These are phyloP conservation scores for Zymoseptoria pseudotritici DNA, from an alignment of 2,329 filamentous ascomycete species.

Conservation along the genomic window DNA sequence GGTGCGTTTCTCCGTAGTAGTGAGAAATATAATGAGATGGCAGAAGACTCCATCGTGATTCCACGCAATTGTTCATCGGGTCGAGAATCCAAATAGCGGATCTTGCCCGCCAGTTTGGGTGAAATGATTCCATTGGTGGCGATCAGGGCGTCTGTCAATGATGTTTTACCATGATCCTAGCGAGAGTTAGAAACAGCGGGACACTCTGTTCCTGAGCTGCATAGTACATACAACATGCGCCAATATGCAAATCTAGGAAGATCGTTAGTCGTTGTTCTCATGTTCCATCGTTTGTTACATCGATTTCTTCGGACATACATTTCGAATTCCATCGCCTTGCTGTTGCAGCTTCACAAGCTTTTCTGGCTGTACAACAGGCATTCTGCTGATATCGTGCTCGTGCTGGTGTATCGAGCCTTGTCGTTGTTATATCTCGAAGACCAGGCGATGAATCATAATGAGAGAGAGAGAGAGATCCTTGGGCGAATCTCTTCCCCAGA, in stretches of 20 bases:
- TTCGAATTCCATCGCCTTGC: slow-evolving; percentile 81
- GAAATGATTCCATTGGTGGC: slow-evolving; percentile 99
- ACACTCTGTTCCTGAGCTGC: not conserved
- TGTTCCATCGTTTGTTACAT: slow-evolving; percentile 12
- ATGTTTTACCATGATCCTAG: slow-evolving; percentile 94
- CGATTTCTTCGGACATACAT: slow-evolving; percentile 52
- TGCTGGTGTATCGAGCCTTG: not conserved
- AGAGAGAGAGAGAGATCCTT: not conserved
- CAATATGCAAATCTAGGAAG: slow-evolving; percentile 68
- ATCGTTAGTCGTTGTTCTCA: slow-evolving; percentile 12
- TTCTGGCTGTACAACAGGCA: slow-evolving; percentile 88
- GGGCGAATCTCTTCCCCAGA: not conserved
- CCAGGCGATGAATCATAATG: not conserved
- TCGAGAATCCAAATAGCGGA: slow-evolving; percentile 91
- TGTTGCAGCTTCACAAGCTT: slow-evolving; percentile 86
- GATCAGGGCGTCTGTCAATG: slow-evolving; percentile 88
- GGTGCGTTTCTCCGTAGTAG: slow-evolving; percentile 70
- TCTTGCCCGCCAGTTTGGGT: slow-evolving; percentile 92
- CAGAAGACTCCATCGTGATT: slow-evolving; percentile 99
- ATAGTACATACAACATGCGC: slow-evolving; percentile 67
- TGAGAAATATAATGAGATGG: slow-evolving; percentile 93
- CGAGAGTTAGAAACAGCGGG: slow-evolving; percentile 1
- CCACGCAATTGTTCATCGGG: slow-evolving; percentile 93
- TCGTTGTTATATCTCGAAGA: not conserved
- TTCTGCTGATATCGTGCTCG: slow-evolving; percentile 33